Conservation (phyloP, 2,329 filamentous ascomycete species). For the Magnaporthiopsis incrustans region DNA sequence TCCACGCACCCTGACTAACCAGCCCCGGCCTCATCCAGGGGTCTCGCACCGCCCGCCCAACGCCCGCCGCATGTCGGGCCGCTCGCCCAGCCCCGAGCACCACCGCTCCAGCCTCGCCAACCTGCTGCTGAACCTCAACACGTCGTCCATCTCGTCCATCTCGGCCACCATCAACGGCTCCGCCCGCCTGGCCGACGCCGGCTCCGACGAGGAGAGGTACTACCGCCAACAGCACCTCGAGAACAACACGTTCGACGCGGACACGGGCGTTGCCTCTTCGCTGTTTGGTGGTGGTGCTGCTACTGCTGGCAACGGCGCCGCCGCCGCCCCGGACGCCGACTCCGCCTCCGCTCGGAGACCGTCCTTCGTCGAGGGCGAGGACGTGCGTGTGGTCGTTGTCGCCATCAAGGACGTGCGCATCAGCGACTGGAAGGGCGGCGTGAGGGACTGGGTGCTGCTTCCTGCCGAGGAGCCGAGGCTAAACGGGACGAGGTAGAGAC, state of each 20-base stretch:
- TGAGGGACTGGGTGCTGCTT: conserved; percentile 63
- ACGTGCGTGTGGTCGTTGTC: conserved; percentile 82
- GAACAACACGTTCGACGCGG: conserved; percentile 78
- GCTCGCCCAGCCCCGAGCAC: conserved; percentile 50
- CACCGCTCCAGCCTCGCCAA: conserved; percentile 69
- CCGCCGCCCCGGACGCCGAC: conserved; percentile 35
- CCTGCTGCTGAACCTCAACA: conserved; percentile 85
- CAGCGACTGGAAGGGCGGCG: conserved; percentile 90
- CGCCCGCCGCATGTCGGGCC: conserved; percentile 49
- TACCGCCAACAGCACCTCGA: conserved; percentile 78
- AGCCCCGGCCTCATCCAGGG: conserved; percentile 38
- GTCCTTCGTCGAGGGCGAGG: conserved; percentile 70
- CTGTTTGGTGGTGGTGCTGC: conserved; percentile 4
- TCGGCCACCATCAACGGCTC: conserved; percentile 89
- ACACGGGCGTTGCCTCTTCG: conserved; percentile 30
- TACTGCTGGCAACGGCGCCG: conserved; percentile 16
- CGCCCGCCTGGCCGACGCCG: conserved; percentile 63
- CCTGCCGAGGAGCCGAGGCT: conserved; percentile 24
- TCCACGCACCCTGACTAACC: too few species aligned
- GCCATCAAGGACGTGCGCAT: conserved; percentile 78
- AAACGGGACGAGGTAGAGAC: conserved; percentile 29
- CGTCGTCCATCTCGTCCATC: conserved; percentile 77
- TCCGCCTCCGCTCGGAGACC: conserved; percentile 34
- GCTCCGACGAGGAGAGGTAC: conserved; percentile 75
- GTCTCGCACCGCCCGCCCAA: conserved; percentile 85